Percentiles rank a stretch among this genome's conserved stretches.
Evolutionary conservation across 495 filamentous ascomycete species (phyloP).

Genomic region (Bombardia bombarda): DNA sequence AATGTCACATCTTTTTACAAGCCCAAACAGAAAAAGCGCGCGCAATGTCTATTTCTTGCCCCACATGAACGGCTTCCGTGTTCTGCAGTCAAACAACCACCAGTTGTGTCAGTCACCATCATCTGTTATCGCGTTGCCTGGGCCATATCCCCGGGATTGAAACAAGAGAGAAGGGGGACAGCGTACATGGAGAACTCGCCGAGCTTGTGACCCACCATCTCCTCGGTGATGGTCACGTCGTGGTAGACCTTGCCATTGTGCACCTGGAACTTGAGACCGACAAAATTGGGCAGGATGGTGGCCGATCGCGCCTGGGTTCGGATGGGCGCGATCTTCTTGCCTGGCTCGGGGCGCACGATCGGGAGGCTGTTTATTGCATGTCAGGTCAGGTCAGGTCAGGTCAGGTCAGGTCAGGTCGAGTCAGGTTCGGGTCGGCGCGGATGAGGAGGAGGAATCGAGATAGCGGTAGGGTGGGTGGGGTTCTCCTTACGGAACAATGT

Average conservation of each 20-base stretch:
- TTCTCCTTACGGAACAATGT: conserved; percentile 61
- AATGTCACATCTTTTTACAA: neutral
- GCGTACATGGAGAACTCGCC: conserved; percentile 91
- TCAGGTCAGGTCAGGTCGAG: neutral
- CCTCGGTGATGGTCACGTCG: conserved; percentile 83
- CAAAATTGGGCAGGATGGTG: conserved; percentile 93
- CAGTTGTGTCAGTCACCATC: conserved; percentile 1
- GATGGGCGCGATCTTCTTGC: conserved; percentile 62
- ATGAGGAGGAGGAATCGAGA: neutral
- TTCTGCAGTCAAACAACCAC: conserved; percentile 45
- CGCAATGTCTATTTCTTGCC: conserved; percentile 7
- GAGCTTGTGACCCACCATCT: conserved; percentile 97
- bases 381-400: no score
- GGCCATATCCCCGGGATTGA: no score
- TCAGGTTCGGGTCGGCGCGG: neutral
- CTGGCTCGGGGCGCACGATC: conserved; percentile 52
- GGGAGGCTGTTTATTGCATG: conserved; percentile 58
- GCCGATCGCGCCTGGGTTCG: conserved; percentile 82
- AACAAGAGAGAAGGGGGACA: neutral
- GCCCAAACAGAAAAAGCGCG: neutral
- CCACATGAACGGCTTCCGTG: conserved; percentile 72
- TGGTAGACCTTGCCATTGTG: conserved; percentile 93
- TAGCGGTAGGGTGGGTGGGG: neutral
- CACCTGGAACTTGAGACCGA: conserved; percentile 85
- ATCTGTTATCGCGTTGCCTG: no score